Conservation (phyloP, 306 rosid genomes). For the Cicer bijugum region DNA sequence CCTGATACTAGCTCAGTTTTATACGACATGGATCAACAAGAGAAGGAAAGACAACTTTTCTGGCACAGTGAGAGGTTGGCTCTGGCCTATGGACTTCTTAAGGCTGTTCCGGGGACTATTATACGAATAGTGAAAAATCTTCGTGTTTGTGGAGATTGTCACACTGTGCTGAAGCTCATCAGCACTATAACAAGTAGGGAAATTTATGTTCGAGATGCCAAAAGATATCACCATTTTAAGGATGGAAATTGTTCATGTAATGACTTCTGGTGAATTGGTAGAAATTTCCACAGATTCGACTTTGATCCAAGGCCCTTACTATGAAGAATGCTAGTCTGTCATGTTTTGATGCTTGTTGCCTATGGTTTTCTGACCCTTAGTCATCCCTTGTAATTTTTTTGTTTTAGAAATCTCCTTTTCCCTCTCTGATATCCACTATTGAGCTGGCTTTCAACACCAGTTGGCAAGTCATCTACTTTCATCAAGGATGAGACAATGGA, state of each 20-base stretch:
- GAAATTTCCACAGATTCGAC: conserved; percentile 30
- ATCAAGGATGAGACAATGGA: neutral
- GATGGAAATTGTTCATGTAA: conserved; percentile 79
- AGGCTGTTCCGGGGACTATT: conserved; percentile 65
- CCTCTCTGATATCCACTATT: no score
- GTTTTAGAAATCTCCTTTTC: no score
- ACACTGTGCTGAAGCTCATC: conserved; percentile 74
- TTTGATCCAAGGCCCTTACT: conserved; percentile 2
- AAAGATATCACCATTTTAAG: conserved; percentile 79
- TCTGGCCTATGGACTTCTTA: conserved; percentile 78
- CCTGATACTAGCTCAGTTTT: conserved; percentile 82
- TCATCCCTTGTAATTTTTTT: no score
- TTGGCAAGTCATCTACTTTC: neutral
- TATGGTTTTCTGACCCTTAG: neutral
- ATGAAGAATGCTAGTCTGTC: conserved; percentile 9
- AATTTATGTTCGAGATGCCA: conserved; percentile 80
- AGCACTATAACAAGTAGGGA: conserved; percentile 70
- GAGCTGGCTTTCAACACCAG: no score
- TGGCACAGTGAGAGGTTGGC: conserved; percentile 94
- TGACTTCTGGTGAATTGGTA: conserved; percentile 73
- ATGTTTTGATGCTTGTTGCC: conserved; percentile 1
- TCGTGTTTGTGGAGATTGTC: conserved; percentile 88
- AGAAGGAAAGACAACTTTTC: conserved; percentile 82
- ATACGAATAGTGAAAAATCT: conserved; percentile 85
- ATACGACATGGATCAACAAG: conserved; percentile 83